A percentile compares a stretch with the other conserved stretches of the same genome.
Evolutionary conservation across 1,284 basidiomycete genomes (phyloP).

Genomic region (Dichomitus squalens): DNA sequence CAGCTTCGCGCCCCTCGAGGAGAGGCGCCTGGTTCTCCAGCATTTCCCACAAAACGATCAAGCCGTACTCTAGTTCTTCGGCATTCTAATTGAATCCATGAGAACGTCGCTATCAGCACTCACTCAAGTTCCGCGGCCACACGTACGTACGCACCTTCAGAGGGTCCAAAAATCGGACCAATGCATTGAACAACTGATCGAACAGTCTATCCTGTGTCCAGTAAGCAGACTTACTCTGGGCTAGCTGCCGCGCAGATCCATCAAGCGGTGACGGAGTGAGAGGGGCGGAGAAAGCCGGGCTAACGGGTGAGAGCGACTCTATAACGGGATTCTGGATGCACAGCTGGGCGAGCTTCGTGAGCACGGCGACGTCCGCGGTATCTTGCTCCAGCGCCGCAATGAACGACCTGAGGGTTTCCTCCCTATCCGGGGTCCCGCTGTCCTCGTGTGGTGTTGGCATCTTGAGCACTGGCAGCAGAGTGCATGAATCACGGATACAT

Average conservation of each 20-base stretch:
- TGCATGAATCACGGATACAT: slow-evolving; percentile 9
- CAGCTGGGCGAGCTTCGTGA: slow-evolving; percentile 65
- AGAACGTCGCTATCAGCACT: slow-evolving; percentile 20
- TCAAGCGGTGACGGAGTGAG: slow-evolving; percentile 30
- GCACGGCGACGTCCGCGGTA: slow-evolving; percentile 47
- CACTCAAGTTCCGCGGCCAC: slow-evolving; percentile 12
- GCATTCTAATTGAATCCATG: slow-evolving; percentile 46
- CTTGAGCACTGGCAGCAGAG: slow-evolving; percentile 46
- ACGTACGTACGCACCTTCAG: slow-evolving; percentile 47
- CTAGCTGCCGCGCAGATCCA: slow-evolving; percentile 40
- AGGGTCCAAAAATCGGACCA: slow-evolving; percentile 61
- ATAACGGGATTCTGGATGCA: slow-evolving; percentile 60
- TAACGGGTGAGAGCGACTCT: slow-evolving; percentile 40
- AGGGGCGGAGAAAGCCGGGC: slow-evolving; percentile 54
- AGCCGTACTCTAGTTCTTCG: slow-evolving; percentile 68
- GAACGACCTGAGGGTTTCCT: slow-evolving; percentile 53
- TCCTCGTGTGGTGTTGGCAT: slow-evolving; percentile 46
- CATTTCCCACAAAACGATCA: slow-evolving; percentile 78
- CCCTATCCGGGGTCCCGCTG: slow-evolving; percentile 43
- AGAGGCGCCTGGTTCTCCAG: slow-evolving; percentile 66
- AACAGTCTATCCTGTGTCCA: slow-evolving; percentile 72
- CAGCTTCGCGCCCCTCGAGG: slow-evolving; percentile 73
- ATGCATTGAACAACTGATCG: slow-evolving; percentile 61
- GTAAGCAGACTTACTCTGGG: slow-evolving; percentile 50
- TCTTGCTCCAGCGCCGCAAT: slow-evolving; percentile 56